Evolutionary conservation across 345 rosid species (phyloP).

Genomic region (Gynandropsis gynandra): DNA sequence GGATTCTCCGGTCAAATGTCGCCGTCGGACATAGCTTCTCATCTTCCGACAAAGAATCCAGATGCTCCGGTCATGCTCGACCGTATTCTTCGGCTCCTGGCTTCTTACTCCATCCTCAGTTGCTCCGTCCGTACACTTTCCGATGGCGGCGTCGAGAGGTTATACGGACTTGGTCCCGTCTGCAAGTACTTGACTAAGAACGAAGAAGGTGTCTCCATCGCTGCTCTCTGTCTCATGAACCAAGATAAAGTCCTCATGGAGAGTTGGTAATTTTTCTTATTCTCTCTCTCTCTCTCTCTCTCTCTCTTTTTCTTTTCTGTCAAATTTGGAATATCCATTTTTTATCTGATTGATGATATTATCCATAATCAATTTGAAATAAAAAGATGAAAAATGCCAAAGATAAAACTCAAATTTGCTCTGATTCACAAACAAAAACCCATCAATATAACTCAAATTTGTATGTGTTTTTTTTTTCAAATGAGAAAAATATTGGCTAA

Average conservation of each 20-base stretch:
- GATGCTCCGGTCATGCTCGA: conserved; percentile 73
- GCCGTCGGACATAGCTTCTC: conserved; percentile 54
- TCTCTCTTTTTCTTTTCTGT: too few relatives aligned
- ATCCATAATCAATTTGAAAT: too few relatives aligned
- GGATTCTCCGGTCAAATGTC: conserved; percentile 49
- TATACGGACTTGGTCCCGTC: conserved; percentile 73
- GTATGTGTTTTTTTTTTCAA: too few relatives aligned
- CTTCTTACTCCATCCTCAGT: conserved; percentile 55
- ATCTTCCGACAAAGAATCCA: conserved; percentile 65
- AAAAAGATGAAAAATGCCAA: too few relatives aligned
- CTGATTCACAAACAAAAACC: too few relatives aligned
- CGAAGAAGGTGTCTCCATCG: conserved; percentile 72
- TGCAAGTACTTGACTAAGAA: conserved; percentile 72
- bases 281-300: too few relatives aligned
- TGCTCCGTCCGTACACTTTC: conserved; percentile 37
- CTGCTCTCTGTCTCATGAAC: conserved; percentile 67
- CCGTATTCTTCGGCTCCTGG: conserved; percentile 61
- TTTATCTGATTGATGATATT: too few relatives aligned
- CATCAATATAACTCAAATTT: too few relatives aligned
- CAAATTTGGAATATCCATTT: too few relatives aligned
- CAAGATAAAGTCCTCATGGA: conserved; percentile 94
- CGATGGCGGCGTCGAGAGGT: conserved; percentile 44
- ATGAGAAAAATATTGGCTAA: too few relatives aligned
- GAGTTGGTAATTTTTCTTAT: conserved; percentile 51
- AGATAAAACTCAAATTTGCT: too few relatives aligned